Conservation (phyloP, 2,329 filamentous ascomycete species). For the Hypoxylon sp. region DNA sequence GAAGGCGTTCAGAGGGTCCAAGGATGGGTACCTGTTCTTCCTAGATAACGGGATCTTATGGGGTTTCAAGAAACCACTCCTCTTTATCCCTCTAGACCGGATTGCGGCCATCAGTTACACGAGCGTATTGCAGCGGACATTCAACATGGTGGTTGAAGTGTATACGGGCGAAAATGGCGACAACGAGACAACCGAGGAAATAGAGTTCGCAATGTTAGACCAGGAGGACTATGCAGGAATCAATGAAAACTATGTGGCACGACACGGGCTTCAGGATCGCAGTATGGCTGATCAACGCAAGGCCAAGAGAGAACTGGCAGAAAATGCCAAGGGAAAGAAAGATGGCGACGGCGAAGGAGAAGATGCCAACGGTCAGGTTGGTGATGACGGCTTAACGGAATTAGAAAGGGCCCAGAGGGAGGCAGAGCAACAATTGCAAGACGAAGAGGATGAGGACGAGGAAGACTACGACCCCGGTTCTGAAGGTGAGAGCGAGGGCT, state of each 20-base stretch:
- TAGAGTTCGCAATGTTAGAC: constrained; percentile 79
- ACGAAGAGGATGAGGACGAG: constrained; percentile 75
- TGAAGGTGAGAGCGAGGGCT: constrained; percentile 72
- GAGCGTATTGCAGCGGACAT: constrained; percentile 76
- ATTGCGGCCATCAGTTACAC: constrained; percentile 77
- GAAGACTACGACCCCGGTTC: constrained; percentile 77
- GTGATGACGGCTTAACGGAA: constrained; percentile 65
- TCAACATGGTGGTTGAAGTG: constrained; percentile 76
- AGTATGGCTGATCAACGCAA: constrained; percentile 79
- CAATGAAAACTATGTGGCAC: constrained; percentile 73
- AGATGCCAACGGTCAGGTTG: constrained; percentile 61
- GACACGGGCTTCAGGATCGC: constrained; percentile 73
- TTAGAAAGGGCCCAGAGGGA: constrained; percentile 66
- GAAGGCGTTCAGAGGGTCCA: constrained; percentile 76
- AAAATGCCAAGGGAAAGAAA: constrained; percentile 68
- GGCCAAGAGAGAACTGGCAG: constrained; percentile 73
- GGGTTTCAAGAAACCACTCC: constrained; percentile 78
- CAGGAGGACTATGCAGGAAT: constrained; percentile 77
- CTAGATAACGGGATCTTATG: constrained; percentile 76
- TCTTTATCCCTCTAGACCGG: constrained; percentile 74
- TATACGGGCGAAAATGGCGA: constrained; percentile 60
- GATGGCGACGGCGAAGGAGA: constrained; percentile 58
- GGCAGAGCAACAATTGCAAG: constrained; percentile 67
- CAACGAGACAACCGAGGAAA: constrained; percentile 68
- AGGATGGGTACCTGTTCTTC: constrained; percentile 79